Evolutionary conservation across 2,329 filamentous ascomycete genomes (phyloP).

Genomic region (Ophiostoma sp.): DNA sequence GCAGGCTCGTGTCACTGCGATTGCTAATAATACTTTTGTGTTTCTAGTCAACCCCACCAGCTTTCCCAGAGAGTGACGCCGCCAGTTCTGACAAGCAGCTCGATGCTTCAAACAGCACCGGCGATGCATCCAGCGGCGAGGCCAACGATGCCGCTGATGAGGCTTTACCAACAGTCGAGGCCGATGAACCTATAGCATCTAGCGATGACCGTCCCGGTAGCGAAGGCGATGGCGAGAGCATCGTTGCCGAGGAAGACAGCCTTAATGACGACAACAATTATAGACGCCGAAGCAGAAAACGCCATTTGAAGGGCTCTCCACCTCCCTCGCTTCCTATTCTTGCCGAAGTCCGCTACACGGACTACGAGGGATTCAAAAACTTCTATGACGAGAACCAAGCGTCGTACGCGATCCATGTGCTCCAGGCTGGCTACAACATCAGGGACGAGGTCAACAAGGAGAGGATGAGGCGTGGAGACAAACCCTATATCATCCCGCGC

Average conservation of each 20-base stretch:
- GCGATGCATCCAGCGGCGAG: not conserved
- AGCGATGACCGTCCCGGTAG: not conserved
- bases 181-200: not conserved
- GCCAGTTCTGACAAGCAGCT: not conserved
- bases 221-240: not conserved
- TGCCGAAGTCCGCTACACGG: conserved; percentile 34
- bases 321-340: conserved; percentile 30
- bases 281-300: not conserved
- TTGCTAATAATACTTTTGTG: not conserved
- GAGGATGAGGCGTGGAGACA: not conserved
- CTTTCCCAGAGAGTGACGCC: not conserved
- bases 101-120: not conserved
- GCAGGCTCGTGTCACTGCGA: not conserved
- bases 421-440: not conserved
- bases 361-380: conserved; percentile 44
- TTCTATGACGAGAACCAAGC: conserved; percentile 32
- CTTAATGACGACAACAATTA: not conserved
- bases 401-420: conserved; percentile 24
- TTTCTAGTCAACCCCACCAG: not conserved
- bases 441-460: not conserved
- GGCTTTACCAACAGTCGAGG: not conserved
- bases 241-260: not conserved
- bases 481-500: not conserved
- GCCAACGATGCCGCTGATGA: not conserved
- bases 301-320: not conserved